phyloP scores from a whole-genome alignment of 1,139 yeast genomes.

The Hansenula anomala region DNA sequence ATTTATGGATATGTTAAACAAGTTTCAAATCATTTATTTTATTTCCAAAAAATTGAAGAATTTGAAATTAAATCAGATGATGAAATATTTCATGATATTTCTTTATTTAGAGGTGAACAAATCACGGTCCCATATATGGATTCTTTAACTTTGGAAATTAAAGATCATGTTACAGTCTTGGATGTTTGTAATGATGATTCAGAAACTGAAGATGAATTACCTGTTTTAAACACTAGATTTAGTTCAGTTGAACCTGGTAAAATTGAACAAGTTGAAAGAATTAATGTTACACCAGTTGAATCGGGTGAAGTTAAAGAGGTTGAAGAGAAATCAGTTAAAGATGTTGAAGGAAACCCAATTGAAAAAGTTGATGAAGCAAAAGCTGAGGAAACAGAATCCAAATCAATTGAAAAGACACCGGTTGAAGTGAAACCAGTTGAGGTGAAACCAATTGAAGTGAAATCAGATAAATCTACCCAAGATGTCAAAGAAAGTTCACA shows the following conservation, averaged over 20 bases:
- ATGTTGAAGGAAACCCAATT: no score
- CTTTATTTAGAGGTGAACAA: conserved; percentile 49
- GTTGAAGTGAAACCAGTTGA: no score
- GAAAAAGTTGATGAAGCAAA: neutral
- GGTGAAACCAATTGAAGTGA: no score
- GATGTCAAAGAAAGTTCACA: no score
- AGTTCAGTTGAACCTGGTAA: conserved; percentile 3
- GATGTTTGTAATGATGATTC: conserved; percentile 24
- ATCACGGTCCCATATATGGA: conserved; percentile 50
- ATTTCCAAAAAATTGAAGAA: conserved; percentile 11
- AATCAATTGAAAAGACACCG: conserved; percentile 11
- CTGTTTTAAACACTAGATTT: conserved; percentile 14
- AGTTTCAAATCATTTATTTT: conserved; percentile 9
- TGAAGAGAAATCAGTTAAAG: neutral
- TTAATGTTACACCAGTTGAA: neutral
- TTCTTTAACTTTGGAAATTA: conserved; percentile 52
- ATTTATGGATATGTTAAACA: conserved; percentile 21
- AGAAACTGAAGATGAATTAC: conserved; percentile 30
- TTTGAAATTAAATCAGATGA: conserved; percentile 14
- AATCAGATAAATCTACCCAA: no score
- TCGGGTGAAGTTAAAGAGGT: neutral
- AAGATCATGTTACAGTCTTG: conserved; percentile 24
- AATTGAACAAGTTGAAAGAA: neutral
- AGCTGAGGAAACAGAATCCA: conserved; percentile 1
- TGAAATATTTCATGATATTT: conserved; percentile 36